These are phyloP conservation scores for Acrocalymma vagum DNA, from an alignment of 2,329 filamentous ascomycete genomes.

Conservation along the genomic window DNA sequence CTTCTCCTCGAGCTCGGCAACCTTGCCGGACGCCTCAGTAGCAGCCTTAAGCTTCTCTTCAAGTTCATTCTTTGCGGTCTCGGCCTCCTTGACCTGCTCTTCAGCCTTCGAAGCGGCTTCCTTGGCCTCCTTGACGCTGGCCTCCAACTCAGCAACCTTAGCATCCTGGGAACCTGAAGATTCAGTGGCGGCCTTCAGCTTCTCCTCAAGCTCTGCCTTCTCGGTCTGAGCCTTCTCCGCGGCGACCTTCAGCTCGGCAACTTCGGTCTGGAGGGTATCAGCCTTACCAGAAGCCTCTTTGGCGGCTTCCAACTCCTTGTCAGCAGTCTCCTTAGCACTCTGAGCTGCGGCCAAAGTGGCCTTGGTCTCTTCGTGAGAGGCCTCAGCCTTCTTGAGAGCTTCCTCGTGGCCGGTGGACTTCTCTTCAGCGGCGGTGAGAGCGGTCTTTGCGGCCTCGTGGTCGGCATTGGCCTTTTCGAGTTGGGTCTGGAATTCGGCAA, in stretches of 20 bases:
- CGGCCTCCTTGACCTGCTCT: slow-evolving; percentile 7
- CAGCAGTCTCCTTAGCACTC: slow-evolving; percentile 19
- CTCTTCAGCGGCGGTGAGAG: slow-evolving; percentile 5
- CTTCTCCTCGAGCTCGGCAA: slow-evolving; percentile 18
- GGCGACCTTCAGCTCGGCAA: slow-evolving; percentile 32
- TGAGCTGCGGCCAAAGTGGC: slow-evolving; percentile 13
- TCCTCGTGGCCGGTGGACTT: slow-evolving; percentile 9
- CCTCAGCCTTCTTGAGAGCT: slow-evolving; percentile 22
- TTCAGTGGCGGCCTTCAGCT: slow-evolving; percentile 26
- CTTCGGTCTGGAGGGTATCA: slow-evolving; percentile 21
- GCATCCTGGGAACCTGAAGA: slow-evolving; percentile 15
- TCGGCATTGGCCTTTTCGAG: slow-evolving; percentile 29
- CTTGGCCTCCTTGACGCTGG: slow-evolving; percentile 22
- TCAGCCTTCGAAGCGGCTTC: slow-evolving; percentile 23
- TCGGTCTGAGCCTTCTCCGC: slow-evolving; percentile 29
- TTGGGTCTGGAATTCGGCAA: slow-evolving; percentile 27
- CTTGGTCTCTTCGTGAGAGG: slow-evolving; percentile 24
- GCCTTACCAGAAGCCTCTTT: slow-evolving; percentile 23
- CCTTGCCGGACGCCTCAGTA: slow-evolving; percentile 10
- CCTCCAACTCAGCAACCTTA: slow-evolving; percentile 31
- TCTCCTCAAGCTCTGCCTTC: slow-evolving; percentile 29
- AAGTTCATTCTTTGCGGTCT: slow-evolving; percentile 13
- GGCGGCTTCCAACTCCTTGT: slow-evolving; percentile 25
- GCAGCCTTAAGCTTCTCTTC: slow-evolving; percentile 14
- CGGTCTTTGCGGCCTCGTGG: slow-evolving; percentile 10